These are phyloP conservation scores for Dothideomycetes sp. DNA, from an alignment of 2,329 filamentous ascomycete genomes.

Conservation along the genomic window DNA sequence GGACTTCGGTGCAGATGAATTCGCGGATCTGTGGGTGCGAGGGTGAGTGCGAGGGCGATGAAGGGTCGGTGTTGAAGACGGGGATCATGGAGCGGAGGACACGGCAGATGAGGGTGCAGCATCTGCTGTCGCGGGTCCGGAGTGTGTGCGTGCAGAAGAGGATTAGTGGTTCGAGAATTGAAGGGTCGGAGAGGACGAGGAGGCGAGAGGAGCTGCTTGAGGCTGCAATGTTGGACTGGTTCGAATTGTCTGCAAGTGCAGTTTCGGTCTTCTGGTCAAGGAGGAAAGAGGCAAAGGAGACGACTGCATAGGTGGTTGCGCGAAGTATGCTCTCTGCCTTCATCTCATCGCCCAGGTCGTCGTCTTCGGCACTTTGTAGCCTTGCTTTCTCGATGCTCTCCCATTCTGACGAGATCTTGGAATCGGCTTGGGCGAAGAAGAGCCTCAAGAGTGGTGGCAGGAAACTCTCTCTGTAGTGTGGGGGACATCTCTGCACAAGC, in stretches of 20 bases:
- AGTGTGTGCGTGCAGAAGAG: slow-evolving; percentile 87
- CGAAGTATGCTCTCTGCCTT: slow-evolving; percentile 91
- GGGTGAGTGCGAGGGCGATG: slow-evolving; percentile 25
- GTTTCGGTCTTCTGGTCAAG: slow-evolving; percentile 43
- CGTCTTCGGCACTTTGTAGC: slow-evolving; percentile 55
- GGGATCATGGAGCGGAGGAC: slow-evolving; percentile 79
- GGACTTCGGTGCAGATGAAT: slow-evolving; percentile 78
- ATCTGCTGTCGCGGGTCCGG: slow-evolving; percentile 78
- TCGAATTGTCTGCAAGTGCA: neutral
- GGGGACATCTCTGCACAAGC: slow-evolving; percentile 84
- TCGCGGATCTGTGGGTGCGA: slow-evolving; percentile 62
- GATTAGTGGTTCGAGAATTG: slow-evolving; percentile 77
- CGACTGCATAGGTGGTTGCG: slow-evolving; percentile 83
- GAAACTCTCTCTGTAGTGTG: slow-evolving; percentile 65
- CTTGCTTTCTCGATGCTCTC: slow-evolving; percentile 50
- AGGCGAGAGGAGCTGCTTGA: slow-evolving; percentile 46
- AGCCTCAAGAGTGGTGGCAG: slow-evolving; percentile 72
- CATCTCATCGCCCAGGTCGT: slow-evolving; percentile 90
- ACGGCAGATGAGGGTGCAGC: slow-evolving; percentile 72
- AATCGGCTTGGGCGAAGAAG: slow-evolving; percentile 77
- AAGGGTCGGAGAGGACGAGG: slow-evolving; percentile 69
- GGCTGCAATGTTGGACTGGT: neutral
- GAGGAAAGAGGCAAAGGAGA: slow-evolving; percentile 83
- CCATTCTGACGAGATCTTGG: slow-evolving; percentile 84
- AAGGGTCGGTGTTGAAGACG: slow-evolving; percentile 50